Evolutionary conservation across 2,329 filamentous ascomycete species (phyloP).

Genomic region (Falciphora oryzae): DNA sequence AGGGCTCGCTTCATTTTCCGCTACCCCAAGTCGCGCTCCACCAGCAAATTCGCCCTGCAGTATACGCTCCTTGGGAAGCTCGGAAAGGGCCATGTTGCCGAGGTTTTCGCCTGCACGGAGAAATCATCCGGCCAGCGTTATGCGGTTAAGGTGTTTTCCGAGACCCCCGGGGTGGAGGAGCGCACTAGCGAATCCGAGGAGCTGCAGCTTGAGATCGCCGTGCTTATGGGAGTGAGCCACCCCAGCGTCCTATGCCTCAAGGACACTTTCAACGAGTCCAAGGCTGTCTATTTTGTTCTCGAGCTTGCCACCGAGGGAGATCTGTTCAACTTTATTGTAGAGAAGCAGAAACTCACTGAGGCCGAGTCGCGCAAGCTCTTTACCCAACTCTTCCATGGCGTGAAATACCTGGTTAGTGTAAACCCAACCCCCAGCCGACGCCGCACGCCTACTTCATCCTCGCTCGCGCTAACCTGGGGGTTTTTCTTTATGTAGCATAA

Average conservation of each 20-base stretch:
- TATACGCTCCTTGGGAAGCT: conserved; percentile 81
- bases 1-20: conserved; percentile 86
- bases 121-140: conserved; percentile 75
- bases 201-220: conserved; percentile 90
- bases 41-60: conserved; percentile 77
- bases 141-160: conserved; percentile 93
- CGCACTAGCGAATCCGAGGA: conserved; percentile 71
- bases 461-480: conserved; percentile 23
- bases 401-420: conserved; percentile 81
- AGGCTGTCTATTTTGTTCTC: conserved; percentile 84
- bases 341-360: conserved; percentile 83
- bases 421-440: background rate
- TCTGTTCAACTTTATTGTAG: conserved; percentile 90
- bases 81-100: conserved; percentile 92
- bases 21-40: conserved; percentile 70
- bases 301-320: conserved; percentile 91
- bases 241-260: conserved; percentile 89
- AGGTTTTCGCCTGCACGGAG: conserved; percentile 87
- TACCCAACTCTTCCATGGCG: conserved; percentile 81
- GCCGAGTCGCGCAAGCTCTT: conserved; percentile 82
- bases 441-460: no score
- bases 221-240: conserved; percentile 95
- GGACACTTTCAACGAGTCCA: conserved; percentile 87
- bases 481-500: conserved; percentile 62
- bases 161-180: conserved; percentile 72